Evolutionary conservation across 129 eudicot genomes (phyloP).

Genomic region (Flaveria robusta): DNA sequence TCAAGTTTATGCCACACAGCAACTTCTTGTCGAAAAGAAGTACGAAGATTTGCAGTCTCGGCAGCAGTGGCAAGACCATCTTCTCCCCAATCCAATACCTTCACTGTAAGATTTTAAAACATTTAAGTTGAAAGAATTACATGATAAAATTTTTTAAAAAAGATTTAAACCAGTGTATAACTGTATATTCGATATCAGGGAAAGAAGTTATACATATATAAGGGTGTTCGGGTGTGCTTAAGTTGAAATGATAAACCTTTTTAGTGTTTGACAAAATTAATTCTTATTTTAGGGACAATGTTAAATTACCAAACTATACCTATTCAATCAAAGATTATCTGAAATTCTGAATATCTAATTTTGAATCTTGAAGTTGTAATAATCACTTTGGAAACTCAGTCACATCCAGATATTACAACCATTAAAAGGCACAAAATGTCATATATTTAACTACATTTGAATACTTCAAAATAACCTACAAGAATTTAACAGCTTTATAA

Average conservation of each 20-base stretch:
- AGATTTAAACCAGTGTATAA: not conserved
- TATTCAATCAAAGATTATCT: not conserved
- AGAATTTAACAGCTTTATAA: not conserved
- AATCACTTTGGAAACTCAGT: not conserved
- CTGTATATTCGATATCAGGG: not conserved
- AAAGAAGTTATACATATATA: not conserved
- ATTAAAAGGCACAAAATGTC: not conserved
- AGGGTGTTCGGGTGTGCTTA: not conserved
- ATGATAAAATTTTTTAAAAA: not conserved
- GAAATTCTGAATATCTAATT: not conserved
- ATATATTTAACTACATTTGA: not conserved
- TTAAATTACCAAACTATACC: constrained; percentile 9
- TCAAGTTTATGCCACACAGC: constrained; percentile 97
- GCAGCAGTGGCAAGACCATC: constrained; percentile 87
- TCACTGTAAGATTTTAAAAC: constrained; percentile 48
- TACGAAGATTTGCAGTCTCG: constrained; percentile 73
- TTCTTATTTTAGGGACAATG: not conserved
- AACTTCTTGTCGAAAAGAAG: constrained; percentile 81
- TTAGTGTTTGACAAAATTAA: not conserved
- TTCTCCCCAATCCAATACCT: constrained; percentile 96
- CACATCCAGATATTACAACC: not conserved
- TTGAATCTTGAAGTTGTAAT: not conserved
- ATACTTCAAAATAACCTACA: not conserved
- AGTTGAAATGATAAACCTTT: not conserved
- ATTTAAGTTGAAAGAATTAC: constrained; percentile 1